Conservation (phyloP, 257 asterid genomes). For the Fraxinus cuspidata region DNA sequence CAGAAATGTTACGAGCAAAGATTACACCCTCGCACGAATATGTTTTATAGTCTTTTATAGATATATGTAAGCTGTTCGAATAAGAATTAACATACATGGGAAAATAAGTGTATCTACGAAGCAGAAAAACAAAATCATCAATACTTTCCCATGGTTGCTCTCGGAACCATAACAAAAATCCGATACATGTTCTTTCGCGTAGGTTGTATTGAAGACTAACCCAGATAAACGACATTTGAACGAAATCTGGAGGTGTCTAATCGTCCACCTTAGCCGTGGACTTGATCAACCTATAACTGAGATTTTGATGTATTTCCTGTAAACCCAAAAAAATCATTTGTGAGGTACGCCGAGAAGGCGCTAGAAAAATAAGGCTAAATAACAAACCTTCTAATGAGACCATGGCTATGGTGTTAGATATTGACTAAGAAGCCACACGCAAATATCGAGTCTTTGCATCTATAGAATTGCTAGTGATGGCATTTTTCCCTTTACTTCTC, state of each 20-base stretch:
- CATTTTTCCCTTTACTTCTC: constrained; percentile 28
- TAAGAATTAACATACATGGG: background rate
- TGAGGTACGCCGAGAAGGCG: background rate
- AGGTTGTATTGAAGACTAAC: background rate
- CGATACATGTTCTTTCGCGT: constrained; percentile 13
- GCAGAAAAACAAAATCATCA: background rate
- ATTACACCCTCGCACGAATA: no score
- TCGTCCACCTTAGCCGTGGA: background rate
- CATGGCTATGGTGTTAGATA: background rate
- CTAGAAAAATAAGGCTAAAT: constrained; percentile 15
- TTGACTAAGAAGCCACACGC: constrained; percentile 26
- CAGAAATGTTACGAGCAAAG: no score
- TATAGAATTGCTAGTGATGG: constrained; percentile 15
- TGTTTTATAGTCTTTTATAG: background rate
- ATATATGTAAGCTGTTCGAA: background rate
- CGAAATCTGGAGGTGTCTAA: background rate
- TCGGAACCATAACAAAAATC: constrained; percentile 15
- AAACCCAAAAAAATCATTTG: constrained; percentile 7
- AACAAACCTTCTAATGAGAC: constrained; percentile 31
- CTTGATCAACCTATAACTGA: background rate
- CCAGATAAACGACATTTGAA: background rate
- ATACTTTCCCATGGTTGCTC: background rate
- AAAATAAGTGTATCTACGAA: background rate
- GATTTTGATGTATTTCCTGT: background rate
- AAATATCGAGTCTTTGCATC: constrained; percentile 38